These are phyloP conservation scores for Gymnopus androsaceus DNA, from an alignment of 1,284 basidiomycete species.

Conservation along the genomic window DNA sequence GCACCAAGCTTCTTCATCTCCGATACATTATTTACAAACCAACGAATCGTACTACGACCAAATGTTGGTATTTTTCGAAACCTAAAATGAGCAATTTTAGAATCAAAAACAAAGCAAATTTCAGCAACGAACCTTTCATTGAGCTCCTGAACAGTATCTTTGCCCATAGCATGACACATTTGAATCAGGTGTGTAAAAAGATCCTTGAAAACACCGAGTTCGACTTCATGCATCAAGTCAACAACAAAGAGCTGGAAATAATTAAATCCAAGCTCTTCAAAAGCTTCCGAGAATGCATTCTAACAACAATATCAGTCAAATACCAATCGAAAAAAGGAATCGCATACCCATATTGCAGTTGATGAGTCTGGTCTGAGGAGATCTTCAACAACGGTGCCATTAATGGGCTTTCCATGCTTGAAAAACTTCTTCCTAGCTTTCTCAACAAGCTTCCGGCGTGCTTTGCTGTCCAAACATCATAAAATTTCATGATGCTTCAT, in stretches of 20 bases:
- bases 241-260: slow-evolving; percentile 23
- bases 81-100: background rate
- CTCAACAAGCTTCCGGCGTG: background rate
- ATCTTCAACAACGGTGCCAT: slow-evolving; percentile 11
- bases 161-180: slow-evolving; percentile 21
- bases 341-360: slow-evolving; percentile 22
- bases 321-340: background rate
- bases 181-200: slow-evolving; percentile 29
- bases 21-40: slow-evolving; percentile 23
- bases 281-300: slow-evolving; percentile 24
- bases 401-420: slow-evolving; percentile 15
- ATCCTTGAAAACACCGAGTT: slow-evolving; percentile 30
- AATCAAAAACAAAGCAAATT: background rate
- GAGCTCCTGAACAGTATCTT: slow-evolving; percentile 10
- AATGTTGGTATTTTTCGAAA: slow-evolving; percentile 17
- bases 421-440: slow-evolving; percentile 18
- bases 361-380: slow-evolving; percentile 16
- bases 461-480: slow-evolving; percentile 15
- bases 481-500: slow-evolving; percentile 5
- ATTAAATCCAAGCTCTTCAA: slow-evolving; percentile 19
- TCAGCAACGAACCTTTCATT: slow-evolving; percentile 19
- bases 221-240: slow-evolving; percentile 30
- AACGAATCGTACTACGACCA: slow-evolving; percentile 22
- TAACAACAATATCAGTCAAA: slow-evolving; percentile 6
- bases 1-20: slow-evolving; percentile 26